These are phyloP conservation scores for Pelargonium exstipulatum DNA, from an alignment of 441 rosid genomes.

Conservation along the genomic window DNA sequence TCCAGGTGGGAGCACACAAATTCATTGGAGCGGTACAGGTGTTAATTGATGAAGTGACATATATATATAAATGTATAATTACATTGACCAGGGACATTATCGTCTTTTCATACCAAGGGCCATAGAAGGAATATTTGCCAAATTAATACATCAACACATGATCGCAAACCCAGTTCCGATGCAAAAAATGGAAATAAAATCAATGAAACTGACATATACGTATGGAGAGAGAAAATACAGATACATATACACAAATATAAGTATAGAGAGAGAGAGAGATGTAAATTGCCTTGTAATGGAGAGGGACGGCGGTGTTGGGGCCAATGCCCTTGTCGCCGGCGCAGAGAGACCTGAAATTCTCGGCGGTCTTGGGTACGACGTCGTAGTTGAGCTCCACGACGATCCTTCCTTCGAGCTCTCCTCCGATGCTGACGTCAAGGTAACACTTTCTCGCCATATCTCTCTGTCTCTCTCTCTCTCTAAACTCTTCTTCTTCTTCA, in stretches of 20 bases:
- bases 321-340: slow-evolving; percentile 90
- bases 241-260: not conserved
- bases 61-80: not conserved
- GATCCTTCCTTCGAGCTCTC: slow-evolving; percentile 91
- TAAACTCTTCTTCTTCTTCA: too few species aligned
- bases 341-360: slow-evolving; percentile 88
- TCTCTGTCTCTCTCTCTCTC: slow-evolving; percentile 17
- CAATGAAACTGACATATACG: not conserved
- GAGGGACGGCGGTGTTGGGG: slow-evolving; percentile 63
- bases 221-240: not conserved
- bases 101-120: slow-evolving; percentile 3
- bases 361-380: slow-evolving; percentile 83
- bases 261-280: not conserved
- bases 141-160: slow-evolving; percentile 14
- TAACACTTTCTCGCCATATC: slow-evolving; percentile 60
- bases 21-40: too few species aligned
- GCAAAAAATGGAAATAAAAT: not conserved
- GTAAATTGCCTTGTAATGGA: slow-evolving; percentile 71
- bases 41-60: too few species aligned
- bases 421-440: slow-evolving; percentile 84
- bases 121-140: slow-evolving; percentile 11
- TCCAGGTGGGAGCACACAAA: too few species aligned
- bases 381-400: slow-evolving; percentile 75
- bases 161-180: not conserved
- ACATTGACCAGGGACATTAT: not conserved